Percentiles rank a stretch among this genome's conserved stretches.
Conservation (phyloP, 768 basidiomycete genomes). For the Mycena filopes region DNA sequence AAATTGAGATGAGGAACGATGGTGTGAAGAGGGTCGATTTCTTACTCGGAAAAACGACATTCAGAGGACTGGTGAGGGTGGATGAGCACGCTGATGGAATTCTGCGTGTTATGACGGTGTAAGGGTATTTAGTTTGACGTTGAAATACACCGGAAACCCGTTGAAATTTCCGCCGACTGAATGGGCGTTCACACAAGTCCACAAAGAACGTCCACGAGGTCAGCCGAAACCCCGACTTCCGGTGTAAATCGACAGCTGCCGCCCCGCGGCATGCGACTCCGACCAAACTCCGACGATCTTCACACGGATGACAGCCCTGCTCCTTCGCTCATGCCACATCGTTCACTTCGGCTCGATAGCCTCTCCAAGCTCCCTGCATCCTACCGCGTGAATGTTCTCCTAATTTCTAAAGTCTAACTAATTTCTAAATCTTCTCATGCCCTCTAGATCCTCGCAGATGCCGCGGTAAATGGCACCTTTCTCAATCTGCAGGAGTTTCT, state of each 20-base stretch:
- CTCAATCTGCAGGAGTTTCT: background rate
- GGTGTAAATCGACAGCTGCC: no score
- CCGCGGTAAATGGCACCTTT: background rate
- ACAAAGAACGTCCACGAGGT: no score
- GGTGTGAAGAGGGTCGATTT: constrained; percentile 55
- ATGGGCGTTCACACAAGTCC: no score
- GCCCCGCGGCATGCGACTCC: no score
- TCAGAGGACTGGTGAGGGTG: constrained; percentile 48
- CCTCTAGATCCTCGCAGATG: background rate
- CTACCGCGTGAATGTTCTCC: background rate
- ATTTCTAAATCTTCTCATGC: background rate
- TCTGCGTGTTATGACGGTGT: background rate
- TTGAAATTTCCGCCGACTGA: no score
- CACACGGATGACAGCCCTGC: no score
- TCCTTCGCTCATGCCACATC: constrained; percentile 10
- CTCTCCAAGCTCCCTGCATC: constrained; percentile 3
- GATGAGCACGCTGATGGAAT: constrained; percentile 20
- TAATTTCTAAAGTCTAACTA: no score
- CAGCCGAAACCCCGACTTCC: no score
- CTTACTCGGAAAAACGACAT: constrained; percentile 43
- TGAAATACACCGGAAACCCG: no score
- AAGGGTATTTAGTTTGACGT: no score
- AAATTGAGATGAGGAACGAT: constrained; percentile 44
- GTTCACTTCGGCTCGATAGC: background rate
- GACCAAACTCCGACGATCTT: no score